Evolutionary conservation across 225 moss, liverwort and hornwort genomes (phyloP), one percentile per base, ranked within the genome.

Genomic region (Sphagnum tenellum): DNA sequence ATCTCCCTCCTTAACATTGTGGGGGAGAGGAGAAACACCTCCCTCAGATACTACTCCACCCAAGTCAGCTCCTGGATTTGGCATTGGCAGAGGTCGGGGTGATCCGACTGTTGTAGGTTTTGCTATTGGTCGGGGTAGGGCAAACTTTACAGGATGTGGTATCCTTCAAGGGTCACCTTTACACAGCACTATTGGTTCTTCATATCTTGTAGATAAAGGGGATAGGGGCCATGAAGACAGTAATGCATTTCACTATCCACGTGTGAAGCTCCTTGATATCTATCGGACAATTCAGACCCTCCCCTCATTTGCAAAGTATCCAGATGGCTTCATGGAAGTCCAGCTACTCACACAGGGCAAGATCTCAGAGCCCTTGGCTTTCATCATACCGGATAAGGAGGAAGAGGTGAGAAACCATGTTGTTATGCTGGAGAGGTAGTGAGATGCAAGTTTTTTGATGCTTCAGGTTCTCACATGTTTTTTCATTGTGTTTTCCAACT

Each of bases 291-390:
- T 88, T 50, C 84, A 86, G 3, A 85, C 71, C 61, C 72, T 74
- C 7, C 66, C 79, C 14, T 74, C 81, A 44, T 90, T 89, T 64
- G 73, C 70, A 63, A 90, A 80, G 69, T 89, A 85, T 68, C 90
- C 96, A 2, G 90, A 90, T 29, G 90, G 82, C 12, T 98, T 98
- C 66, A 66, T 70, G 46, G 96, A 98, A 74, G 89, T 98, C 54
- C 64, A 85, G 60, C 96, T 92, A 61, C 85, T 98, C 51, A 87
- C 90, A 46, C 90, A 92, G 60, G 73, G 78, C 61, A 90, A 90
- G 62, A 81, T 88, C 44, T 75, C 92, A 75, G 96, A 92, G 79
- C 96, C 96, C 47, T 81, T 98, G 81, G 96, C 96, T 11, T 98
- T 98, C 62, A 84, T 86, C 70, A 82, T 88, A 59, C 96, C 96